phyloP scores from a whole-genome alignment of 441 rosid genomes.

The Flueggea neowawraea region DNA sequence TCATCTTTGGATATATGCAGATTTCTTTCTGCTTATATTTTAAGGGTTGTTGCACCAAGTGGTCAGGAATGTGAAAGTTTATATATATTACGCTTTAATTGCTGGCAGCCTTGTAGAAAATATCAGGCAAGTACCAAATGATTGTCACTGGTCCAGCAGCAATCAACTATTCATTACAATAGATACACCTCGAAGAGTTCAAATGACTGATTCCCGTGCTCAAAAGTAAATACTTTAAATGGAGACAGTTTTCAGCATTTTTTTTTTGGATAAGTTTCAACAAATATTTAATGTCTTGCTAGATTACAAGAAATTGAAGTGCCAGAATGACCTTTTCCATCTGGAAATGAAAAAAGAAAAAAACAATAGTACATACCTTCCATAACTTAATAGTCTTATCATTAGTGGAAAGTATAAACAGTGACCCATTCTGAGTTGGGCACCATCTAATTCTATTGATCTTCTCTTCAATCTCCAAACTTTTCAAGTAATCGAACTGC shows the following conservation, averaged over 20 bases:
- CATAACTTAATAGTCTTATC: constrained; percentile 73
- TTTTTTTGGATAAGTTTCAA: too few relatives aligned
- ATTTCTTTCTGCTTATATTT: too few relatives aligned
- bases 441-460: constrained; percentile 63
- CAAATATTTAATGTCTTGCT: background rate
- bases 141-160: too few relatives aligned
- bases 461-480: constrained; percentile 79
- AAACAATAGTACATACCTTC: constrained; percentile 40
- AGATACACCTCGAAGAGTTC: background rate
- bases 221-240: background rate
- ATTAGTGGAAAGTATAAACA: constrained; percentile 61
- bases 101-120: too few relatives aligned
- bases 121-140: too few relatives aligned
- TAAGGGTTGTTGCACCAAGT: too few relatives aligned
- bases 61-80: too few relatives aligned
- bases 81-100: too few relatives aligned
- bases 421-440: constrained; percentile 40
- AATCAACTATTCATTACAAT: too few relatives aligned
- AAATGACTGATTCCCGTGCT: background rate
- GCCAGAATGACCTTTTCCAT: background rate
- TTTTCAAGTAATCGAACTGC: constrained; percentile 73
- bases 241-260: background rate
- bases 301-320: background rate
- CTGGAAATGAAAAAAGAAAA: background rate
- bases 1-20: too few relatives aligned